Percentiles rank a stretch among this genome's conserved stretches.
phyloP scores from a whole-genome alignment of 2,329 filamentous ascomycete species.

The Didymosphaeria variabile region DNA sequence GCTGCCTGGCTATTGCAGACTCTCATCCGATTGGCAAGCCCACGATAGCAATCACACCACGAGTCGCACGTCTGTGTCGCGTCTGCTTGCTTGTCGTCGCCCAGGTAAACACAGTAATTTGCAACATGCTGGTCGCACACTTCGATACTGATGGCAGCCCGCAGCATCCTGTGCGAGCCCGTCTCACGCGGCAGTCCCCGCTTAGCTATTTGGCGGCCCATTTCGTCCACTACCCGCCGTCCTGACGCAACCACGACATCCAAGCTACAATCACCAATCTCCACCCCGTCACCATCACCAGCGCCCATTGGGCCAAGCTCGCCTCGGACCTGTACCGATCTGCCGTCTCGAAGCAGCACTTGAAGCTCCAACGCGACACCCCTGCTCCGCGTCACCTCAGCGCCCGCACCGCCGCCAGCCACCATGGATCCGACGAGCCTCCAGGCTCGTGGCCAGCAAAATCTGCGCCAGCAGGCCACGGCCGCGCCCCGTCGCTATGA shows the following conservation, averaged over 20 bases:
- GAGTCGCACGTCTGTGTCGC: conserved; percentile 17
- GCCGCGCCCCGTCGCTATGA: conserved; percentile 57
- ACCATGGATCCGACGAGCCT: conserved; percentile 51
- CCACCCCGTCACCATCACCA: conserved; percentile 28
- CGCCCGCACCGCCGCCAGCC: conserved; percentile 31
- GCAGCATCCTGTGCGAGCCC: conserved; percentile 19
- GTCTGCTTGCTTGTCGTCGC: conserved; percentile 13
- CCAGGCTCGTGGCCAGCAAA: conserved; percentile 48
- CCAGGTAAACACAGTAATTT: conserved; percentile 32
- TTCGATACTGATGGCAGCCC: conserved; percentile 23
- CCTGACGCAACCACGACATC: conserved; percentile 46
- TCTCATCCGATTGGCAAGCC: conserved; percentile 35
- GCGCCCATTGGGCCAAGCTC: conserved; percentile 39
- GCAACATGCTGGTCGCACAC: conserved; percentile 20
- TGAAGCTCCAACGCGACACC: conserved; percentile 29
- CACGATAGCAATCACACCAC: conserved; percentile 23
- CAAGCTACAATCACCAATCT: conserved; percentile 40
- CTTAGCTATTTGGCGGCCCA: conserved; percentile 32
- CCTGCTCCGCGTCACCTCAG: conserved; percentile 46
- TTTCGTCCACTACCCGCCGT: conserved; percentile 44
- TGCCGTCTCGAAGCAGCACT: conserved; percentile 22
- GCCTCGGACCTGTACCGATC: conserved; percentile 30
- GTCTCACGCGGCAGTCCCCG: conserved; percentile 29
- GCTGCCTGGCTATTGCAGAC: conserved; percentile 22
- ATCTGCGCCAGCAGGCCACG: conserved; percentile 45